phyloP scores from a whole-genome alignment of 2,329 filamentous ascomycete genomes.

The Xylariales sp. region DNA sequence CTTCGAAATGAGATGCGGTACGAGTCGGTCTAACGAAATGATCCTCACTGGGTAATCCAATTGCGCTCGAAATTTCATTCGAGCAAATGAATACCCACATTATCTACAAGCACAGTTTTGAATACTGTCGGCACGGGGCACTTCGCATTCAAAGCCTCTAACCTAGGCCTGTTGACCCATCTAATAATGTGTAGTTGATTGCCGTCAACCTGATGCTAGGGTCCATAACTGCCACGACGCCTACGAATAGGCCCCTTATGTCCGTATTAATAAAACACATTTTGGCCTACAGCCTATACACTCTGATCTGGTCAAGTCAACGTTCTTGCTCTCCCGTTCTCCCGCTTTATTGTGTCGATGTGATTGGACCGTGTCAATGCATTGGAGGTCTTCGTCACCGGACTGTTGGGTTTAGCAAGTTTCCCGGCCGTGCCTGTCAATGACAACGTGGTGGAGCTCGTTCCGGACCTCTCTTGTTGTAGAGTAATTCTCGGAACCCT shows the following conservation, averaged over 20 bases:
- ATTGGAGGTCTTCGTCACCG: conserved; percentile 16
- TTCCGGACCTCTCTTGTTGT: conserved; percentile 12
- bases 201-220: background rate
- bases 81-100: conserved; percentile 14
- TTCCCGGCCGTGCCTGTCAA: conserved; percentile 7
- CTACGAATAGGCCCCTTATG: background rate
- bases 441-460: conserved; percentile 1
- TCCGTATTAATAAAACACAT: conserved; percentile 24
- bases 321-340: background rate
- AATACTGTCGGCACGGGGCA: conserved; percentile 6
- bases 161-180: background rate
- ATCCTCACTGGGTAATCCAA: conserved; percentile 19
- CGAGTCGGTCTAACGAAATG: conserved; percentile 3
- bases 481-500: conserved; percentile 20
- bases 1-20: background rate
- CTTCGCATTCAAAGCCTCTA: conserved; percentile 17
- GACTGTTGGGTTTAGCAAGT: conserved; percentile 18
- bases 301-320: conserved; percentile 1
- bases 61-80: conserved; percentile 9
- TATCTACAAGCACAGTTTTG: conserved; percentile 8
- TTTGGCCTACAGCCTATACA: conserved; percentile 3
- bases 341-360: background rate
- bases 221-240: background rate
- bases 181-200: conserved; percentile 16
- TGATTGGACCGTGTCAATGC: conserved; percentile 20